Percentiles rank a stretch among this genome's conserved stretches.
These are phyloP conservation scores for Pichia sp. DNA, from an alignment of 1,139 yeast genomes.

Conservation along the genomic window DNA sequence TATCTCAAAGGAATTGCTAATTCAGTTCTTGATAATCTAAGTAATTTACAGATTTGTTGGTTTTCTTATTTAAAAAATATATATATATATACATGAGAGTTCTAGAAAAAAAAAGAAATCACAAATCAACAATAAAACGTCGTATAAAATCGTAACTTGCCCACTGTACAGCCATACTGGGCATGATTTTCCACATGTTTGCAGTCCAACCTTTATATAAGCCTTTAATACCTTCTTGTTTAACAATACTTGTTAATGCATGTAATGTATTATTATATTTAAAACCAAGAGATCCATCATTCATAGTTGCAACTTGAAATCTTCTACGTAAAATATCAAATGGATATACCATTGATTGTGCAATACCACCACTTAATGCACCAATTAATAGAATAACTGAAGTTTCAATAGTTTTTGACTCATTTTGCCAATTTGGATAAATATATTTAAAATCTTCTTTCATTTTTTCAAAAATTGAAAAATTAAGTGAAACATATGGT, in stretches of 20 bases:
- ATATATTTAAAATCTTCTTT: conserved; percentile 41
- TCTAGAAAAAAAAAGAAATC: no score
- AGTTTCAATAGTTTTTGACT: conserved; percentile 1
- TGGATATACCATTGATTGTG: conserved; percentile 79
- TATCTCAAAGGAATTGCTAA: no score
- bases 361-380: conserved; percentile 83
- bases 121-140: neutral
- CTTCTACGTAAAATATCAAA: conserved; percentile 83
- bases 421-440: conserved; percentile 24
- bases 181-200: conserved; percentile 83
- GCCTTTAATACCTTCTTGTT: conserved; percentile 71
- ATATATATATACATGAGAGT: no score
- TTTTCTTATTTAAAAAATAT: no score
- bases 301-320: conserved; percentile 85
- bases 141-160: conserved; percentile 50
- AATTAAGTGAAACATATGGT: conserved; percentile 91
- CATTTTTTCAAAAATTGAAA: conserved; percentile 79
- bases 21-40: no score
- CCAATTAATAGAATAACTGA: conserved; percentile 60
- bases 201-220: conserved; percentile 87
- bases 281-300: conserved; percentile 71
- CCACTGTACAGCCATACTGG: conserved; percentile 96
- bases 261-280: conserved; percentile 66
- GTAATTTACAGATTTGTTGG: no score
- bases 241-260: conserved; percentile 64